Base-by-base conservation (phyloP, 805 yeast species). In the Wickerhamiella alocasiicola region DNA sequence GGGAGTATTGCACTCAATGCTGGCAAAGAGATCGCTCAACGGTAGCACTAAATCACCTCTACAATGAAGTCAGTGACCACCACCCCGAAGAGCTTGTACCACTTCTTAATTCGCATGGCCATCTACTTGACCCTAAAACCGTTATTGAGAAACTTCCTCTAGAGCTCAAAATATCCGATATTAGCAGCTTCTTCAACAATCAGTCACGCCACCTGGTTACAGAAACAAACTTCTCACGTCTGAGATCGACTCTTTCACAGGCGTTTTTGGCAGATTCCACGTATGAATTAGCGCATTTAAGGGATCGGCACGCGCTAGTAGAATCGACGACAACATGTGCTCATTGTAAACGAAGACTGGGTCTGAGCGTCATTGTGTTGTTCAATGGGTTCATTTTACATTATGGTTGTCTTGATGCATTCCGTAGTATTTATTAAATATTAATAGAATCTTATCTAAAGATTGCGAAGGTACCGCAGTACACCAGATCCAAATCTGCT, bases 401-500 rank as follows among this genome's bases (percentile, higher is more conserved):
- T 17, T 37, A 37, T 30, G 41, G 41, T 12, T 37, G 41, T 23
- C 21, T 37, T 21, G 31, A 28, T 27, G 33, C 25, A 20, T 36
- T 24, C 27, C 18, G 19, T 13, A 32, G 36, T 32, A 32, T 32
- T 32, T 32, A 32, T 32, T 32, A 32, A 32, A 32, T 32, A 32
- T 9, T 4, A 6, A 18, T 18, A 6, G 12, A 9, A 16, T 15
- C 16, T 13, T 30, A 15, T 6, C 27, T 28, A 33, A 6, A 44
- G 27, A 4, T 24, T 35, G 26, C 60, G 36, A 36, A 83, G 64
- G 52, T 81, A 75, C 47, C 67, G 70, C 24, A 81, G 62, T 13
- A 85, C 84, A 44, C 94, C 87, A 1, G 91, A 70, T 58, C 94
- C 82, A 59, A 76, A 83, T 55, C 84, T 81, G 29, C 74, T 72